These are phyloP conservation scores for Areca catechu DNA, from an alignment of 176 grass and related monocot species.

Conservation along the genomic window DNA sequence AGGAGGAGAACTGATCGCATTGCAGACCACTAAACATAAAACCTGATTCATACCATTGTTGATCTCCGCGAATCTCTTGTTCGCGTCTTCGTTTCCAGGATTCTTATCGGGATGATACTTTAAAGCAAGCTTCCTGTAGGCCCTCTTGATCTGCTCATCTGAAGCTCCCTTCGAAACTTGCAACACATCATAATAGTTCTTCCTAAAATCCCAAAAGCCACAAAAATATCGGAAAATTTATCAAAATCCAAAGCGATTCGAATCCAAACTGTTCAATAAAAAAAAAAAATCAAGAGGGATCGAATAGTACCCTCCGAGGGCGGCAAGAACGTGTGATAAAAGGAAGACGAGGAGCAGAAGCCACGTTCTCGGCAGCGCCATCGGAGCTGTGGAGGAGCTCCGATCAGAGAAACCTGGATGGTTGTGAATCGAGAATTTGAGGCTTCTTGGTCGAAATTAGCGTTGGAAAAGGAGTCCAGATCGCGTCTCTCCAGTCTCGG, in stretches of 20 bases:
- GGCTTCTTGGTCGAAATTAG: not conserved
- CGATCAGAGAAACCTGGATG: not conserved
- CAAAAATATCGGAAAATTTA: not conserved
- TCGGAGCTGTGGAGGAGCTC: conserved; percentile 6
- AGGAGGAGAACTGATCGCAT: too few species aligned
- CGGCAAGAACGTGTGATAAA: conserved; percentile 13
- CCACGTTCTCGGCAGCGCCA: conserved; percentile 29
- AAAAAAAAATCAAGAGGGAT: not conserved
- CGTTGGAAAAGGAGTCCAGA: not conserved
- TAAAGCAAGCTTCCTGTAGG: conserved; percentile 91
- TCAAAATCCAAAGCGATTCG: not conserved
- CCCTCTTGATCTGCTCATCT: conserved; percentile 97
- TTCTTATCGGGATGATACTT: conserved; percentile 99
- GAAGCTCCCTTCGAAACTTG: conserved; percentile 86
- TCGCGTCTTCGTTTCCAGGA: conserved; percentile 83
- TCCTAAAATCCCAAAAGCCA: conserved; percentile 29
- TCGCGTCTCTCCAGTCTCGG: not conserved
- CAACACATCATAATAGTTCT: conserved; percentile 92
- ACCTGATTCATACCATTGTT: conserved; percentile 49
- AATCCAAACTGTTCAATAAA: not conserved
- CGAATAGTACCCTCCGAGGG: conserved; percentile 25
- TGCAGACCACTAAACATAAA: too few species aligned
- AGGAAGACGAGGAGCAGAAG: conserved; percentile 26
- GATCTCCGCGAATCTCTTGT: conserved; percentile 81
- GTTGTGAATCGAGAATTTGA: not conserved